Base-by-base conservation (phyloP, 768 basidiomycete species). In the Cystofilobasidium bisporidii region DNA sequence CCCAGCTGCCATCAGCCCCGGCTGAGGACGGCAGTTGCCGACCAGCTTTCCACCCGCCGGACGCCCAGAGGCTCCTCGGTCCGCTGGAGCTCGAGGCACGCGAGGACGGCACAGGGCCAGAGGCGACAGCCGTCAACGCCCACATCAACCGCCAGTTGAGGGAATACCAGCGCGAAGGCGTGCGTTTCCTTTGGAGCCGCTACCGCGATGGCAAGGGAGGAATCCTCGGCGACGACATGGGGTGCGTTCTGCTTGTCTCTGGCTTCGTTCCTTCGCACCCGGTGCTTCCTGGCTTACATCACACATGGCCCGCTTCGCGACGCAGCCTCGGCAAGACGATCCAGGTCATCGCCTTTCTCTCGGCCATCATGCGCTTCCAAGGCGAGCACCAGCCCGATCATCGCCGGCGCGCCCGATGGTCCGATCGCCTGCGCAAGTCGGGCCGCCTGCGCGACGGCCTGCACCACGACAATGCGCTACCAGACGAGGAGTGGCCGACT, bases 151-250 rank as follows among this genome's bases (percentile, higher is more conserved):
- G 85, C 0, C 89, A 86, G 75, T 80, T 97, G n/a, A 85, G 93
- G 63, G 84, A 85, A 40, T 98, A 98, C 73, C 94, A 98, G 73
- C 82, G 90, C 40, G 86, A 91, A 15, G 94, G 94, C 11, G 83
- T 88, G 17, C 76, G 80, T 48, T 97, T 97, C 77, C 82, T 97
- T 59, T 96, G 83, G 78, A 79, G 82, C 18, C 81, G 85, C 56
- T 96, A 87, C 74, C 76, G 80, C 33, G 79, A 86, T 71, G 82
- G 81, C 0, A 79, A 81, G 53, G 94, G 94, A 0, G 93, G 87
- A 0, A 75, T 97, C 15, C 81, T 98, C 5, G 94, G 94, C 8
- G 94, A 98, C 75, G 94, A 98, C 73, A 98, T 98, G 94, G 94
- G 91, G 71, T 79, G 87, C 70, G 85, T 86, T 30, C 76, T 76